Conservation (phyloP, 495 filamentous ascomycete genomes). For the Trichoderma orchidacearum region DNA sequence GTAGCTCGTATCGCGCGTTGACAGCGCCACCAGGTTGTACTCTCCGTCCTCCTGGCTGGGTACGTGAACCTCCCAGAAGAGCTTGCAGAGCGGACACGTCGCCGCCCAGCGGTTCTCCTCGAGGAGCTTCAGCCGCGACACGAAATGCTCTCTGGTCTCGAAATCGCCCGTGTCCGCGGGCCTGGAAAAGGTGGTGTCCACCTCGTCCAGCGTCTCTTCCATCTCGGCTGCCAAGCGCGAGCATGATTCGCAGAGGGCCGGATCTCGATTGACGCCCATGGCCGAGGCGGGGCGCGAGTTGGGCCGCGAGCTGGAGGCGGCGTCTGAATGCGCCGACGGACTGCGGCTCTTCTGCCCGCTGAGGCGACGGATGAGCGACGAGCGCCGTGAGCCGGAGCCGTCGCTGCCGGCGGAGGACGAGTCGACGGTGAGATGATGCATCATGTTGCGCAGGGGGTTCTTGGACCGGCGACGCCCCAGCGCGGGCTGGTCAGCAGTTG, state of each 20-base stretch:
- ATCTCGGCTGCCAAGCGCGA: not conserved
- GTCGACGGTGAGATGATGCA: not conserved
- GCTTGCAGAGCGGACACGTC: not conserved
- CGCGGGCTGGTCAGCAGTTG: not conserved
- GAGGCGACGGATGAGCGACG: not conserved
- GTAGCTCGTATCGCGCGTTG: not conserved
- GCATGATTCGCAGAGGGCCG: not conserved
- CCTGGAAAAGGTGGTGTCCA: not conserved
- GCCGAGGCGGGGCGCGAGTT: not conserved
- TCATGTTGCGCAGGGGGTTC: not conserved
- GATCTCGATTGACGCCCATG: not conserved
- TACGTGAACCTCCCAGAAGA: not conserved
- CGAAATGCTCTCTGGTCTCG: not conserved
- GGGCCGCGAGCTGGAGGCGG: not conserved
- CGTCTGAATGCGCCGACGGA: not conserved
- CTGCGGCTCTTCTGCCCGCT: not conserved
- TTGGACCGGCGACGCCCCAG: not conserved
- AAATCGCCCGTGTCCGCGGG: not conserved
- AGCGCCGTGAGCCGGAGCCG: not conserved
- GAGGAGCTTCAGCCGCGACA: not conserved
- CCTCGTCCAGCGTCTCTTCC: not conserved
- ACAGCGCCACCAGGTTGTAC: not conserved
- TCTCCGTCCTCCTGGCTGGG: not conserved
- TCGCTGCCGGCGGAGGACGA: not conserved
- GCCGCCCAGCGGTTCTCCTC: not conserved